These are phyloP conservation scores for Populus tomentosa DNA, from an alignment of 441 rosid species.

Conservation along the genomic window DNA sequence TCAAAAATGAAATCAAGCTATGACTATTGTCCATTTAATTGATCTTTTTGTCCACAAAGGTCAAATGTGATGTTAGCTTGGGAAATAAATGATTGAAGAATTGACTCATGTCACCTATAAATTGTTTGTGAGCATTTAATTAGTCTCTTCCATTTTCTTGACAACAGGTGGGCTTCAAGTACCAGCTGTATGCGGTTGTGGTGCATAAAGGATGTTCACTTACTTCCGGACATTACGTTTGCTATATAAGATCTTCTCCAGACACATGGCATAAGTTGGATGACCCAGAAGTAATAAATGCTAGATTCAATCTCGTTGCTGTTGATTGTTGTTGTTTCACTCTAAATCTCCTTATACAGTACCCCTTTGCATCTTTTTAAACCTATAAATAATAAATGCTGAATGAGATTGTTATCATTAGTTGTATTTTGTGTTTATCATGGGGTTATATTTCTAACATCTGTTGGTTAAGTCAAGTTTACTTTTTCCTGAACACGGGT, in stretches of 20 bases:
- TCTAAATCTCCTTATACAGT: background rate
- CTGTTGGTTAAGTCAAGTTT: background rate
- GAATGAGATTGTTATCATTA: background rate
- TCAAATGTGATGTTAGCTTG: background rate
- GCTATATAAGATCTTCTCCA: constrained; percentile 63
- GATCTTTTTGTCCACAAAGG: background rate
- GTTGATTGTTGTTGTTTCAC: background rate
- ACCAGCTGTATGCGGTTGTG: constrained; percentile 69
- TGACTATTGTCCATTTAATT: background rate
- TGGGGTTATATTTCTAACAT: background rate
- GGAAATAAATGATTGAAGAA: background rate
- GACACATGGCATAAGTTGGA: constrained; percentile 66
- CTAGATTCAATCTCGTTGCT: constrained; percentile 3
- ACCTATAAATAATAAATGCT: background rate
- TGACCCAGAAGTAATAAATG: constrained; percentile 47
- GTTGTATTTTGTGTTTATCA: background rate
- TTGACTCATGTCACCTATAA: background rate
- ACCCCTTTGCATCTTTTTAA: background rate
- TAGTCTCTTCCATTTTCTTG: constrained; percentile 3
- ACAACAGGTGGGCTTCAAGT: constrained; percentile 45
- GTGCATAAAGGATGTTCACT: constrained; percentile 56
- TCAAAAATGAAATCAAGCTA: background rate
- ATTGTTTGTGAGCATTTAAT: background rate
- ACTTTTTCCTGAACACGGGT: background rate
- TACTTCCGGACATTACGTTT: constrained; percentile 69